A percentile compares a stretch with the other conserved stretches of the same genome.
Evolutionary conservation across 139 green algal species (phyloP).

Genomic region (Volvox africanus): DNA sequence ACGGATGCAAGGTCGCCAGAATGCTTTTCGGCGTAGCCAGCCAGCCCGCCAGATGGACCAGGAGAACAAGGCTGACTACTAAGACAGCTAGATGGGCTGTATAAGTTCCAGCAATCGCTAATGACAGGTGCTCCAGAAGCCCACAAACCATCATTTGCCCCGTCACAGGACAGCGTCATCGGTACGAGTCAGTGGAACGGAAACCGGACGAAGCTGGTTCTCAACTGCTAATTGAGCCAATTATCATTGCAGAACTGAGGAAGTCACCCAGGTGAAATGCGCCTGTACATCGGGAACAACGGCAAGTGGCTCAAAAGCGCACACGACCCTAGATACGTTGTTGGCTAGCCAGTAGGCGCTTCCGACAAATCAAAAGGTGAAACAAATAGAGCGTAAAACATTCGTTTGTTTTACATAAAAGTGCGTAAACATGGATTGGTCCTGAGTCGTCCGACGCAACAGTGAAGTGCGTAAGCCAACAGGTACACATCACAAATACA

Average conservation of each 20-base stretch:
- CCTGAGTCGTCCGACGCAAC: no score
- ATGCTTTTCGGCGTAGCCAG: background rate
- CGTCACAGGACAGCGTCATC: conserved; percentile 15
- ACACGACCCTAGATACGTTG: background rate
- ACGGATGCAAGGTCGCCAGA: background rate
- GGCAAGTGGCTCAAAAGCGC: background rate
- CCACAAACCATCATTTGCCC: background rate
- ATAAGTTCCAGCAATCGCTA: background rate
- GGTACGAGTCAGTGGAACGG: background rate
- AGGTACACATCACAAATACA: no score
- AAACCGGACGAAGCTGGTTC: background rate
- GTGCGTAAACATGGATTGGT: background rate
- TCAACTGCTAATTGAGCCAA: background rate
- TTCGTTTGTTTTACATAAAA: background rate
- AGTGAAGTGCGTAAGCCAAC: no score
- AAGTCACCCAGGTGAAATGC: background rate
- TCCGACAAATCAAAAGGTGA: background rate
- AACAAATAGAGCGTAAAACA: background rate
- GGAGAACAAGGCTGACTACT: conserved; percentile 24
- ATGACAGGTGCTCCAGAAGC: background rate
- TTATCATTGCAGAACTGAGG: background rate
- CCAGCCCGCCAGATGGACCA: background rate
- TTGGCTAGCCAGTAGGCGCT: background rate
- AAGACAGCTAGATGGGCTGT: conserved; percentile 11
- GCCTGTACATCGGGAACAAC: background rate